Base-by-base conservation (phyloP, 495 filamentous ascomycete genomes). In the Tuber calosporum region DNA sequence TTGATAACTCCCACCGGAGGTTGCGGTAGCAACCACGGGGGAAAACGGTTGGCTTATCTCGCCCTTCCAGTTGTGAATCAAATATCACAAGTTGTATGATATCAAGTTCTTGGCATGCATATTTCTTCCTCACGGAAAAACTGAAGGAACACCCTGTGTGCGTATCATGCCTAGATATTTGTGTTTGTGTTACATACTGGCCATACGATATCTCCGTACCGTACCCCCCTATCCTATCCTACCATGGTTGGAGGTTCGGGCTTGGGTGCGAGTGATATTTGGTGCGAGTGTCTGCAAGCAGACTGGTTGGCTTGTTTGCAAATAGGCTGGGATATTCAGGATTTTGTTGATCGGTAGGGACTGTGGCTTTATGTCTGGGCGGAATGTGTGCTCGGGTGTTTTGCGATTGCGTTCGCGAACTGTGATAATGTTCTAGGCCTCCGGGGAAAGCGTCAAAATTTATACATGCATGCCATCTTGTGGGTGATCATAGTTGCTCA, bases 261-360 rank as follows among this genome's bases (percentile, higher is more conserved):
- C 11, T 26, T 62, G n/a, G 53, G 30, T 30, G 53, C 53, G 53
- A 62, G 53, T 62, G 53, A 62, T 62, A 62, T 62, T 62, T 62
- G 53, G 30, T 62, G 53, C 26, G 53, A 30, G 53, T 26, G 26
- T 4, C 1, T 13, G 8, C 4, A n/a, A n/a, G n/a, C n/a, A n/a
- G n/a, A n/a, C n/a, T n/a, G n/a, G n/a, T n/a, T n/a, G n/a, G n/a
- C n/a, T n/a, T n/a, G n/a, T n/a, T n/a, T n/a, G n/a, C n/a, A n/a
- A n/a, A n/a, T 19, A 19, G 42, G 42, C 17, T 4, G 15, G 42
- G 42, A 4, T 20, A 6, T 5, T 19, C 6, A 20, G 19, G 42
- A 45, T 4, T 45, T 45, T 17, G 17, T 6, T 17, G 19, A 17
- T 20, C 42, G 42, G 19, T 20, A 17, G 42, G 15, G 17, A 22